phyloP scores from a whole-genome alignment of 805 yeast species.

The Cyberlindnera mrakii region DNA sequence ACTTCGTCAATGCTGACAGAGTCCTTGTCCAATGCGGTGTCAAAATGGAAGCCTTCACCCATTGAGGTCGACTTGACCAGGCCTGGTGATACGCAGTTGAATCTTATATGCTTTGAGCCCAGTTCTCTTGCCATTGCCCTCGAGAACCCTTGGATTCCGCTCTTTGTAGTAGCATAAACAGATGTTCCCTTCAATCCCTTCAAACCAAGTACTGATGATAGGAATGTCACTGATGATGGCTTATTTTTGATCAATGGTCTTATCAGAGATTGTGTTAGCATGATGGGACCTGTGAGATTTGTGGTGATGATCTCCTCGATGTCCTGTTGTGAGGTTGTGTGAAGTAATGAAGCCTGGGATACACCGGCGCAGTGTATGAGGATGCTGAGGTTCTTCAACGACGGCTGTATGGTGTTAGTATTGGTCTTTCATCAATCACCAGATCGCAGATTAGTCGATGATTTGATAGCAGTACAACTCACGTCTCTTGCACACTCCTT shows the following conservation, averaged over 20 bases:
- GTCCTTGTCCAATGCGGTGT: slow-evolving; percentile 15
- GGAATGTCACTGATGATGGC: slow-evolving; percentile 43
- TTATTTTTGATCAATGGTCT: slow-evolving; percentile 42
- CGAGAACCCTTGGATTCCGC: slow-evolving; percentile 62
- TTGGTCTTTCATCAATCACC: not conserved
- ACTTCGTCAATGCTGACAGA: slow-evolving; percentile 19
- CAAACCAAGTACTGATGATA: slow-evolving; percentile 58
- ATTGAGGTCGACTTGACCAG: slow-evolving; percentile 61
- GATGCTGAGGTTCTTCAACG: slow-evolving; percentile 16
- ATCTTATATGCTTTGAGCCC: slow-evolving; percentile 44
- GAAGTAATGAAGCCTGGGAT: slow-evolving; percentile 48
- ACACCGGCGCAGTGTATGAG: slow-evolving; percentile 49
- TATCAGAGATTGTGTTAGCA: slow-evolving; percentile 47
- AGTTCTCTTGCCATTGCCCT: slow-evolving; percentile 54
- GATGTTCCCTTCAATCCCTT: slow-evolving; percentile 49
- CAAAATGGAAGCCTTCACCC: slow-evolving; percentile 23
- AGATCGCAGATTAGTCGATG: not conserved
- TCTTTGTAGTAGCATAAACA: slow-evolving; percentile 66
- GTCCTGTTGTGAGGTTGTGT: slow-evolving; percentile 33
- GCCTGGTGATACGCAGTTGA: slow-evolving; percentile 67
- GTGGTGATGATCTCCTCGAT: slow-evolving; percentile 43
- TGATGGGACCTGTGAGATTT: slow-evolving; percentile 58
- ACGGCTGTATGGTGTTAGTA: slow-evolving; percentile 3
- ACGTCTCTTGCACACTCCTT: not conserved
- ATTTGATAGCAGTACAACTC: not conserved